A percentile compares a stretch with the other conserved stretches of the same genome.
Evolutionary conservation across 2,329 filamentous ascomycete species (phyloP).

Genomic region (Reticulascus tulasneorum): DNA sequence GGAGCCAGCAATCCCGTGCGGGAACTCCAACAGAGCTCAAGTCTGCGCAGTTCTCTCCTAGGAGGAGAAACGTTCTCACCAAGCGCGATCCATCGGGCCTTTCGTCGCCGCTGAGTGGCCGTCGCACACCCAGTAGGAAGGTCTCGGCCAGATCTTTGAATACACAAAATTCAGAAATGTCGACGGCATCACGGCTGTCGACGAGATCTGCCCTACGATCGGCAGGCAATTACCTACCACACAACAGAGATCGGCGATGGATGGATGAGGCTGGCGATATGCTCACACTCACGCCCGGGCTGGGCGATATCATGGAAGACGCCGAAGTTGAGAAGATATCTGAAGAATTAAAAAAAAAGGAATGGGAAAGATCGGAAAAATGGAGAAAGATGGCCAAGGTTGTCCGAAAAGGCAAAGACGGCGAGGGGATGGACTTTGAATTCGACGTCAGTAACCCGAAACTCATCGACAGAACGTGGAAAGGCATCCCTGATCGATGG

Average conservation of each 20-base stretch:
- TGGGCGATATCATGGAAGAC: conserved; percentile 54
- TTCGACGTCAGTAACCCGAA: conserved; percentile 84
- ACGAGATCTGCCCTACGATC: conserved; percentile 53
- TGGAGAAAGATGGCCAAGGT: conserved; percentile 65
- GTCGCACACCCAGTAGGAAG: conserved; percentile 49
- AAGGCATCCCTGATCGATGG: conserved; percentile 96
- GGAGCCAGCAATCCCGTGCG: conserved; percentile 35
- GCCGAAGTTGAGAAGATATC: conserved; percentile 47
- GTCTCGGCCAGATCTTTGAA: conserved; percentile 55
- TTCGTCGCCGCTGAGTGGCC: conserved; percentile 28
- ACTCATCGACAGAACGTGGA: conserved; percentile 89
- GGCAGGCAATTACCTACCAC: conserved; percentile 55
- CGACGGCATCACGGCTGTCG: conserved; percentile 47
- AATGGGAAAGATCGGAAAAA: conserved; percentile 60
- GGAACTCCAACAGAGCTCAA: conserved; percentile 37
- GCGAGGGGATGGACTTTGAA: conserved; percentile 62
- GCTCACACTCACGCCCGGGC: conserved; percentile 55
- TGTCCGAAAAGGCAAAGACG: conserved; percentile 44
- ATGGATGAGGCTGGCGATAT: conserved; percentile 66
- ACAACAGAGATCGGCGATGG: conserved; percentile 57
- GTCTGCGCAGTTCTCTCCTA: conserved; percentile 40
- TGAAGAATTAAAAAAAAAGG: conserved; percentile 58
- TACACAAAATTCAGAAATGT: conserved; percentile 51
- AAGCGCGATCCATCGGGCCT: conserved; percentile 35
- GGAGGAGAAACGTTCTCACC: conserved; percentile 41